Percentiles rank a stretch among this genome's conserved stretches.
Evolutionary conservation across 495 filamentous ascomycete genomes (phyloP).

Genomic region (Penicillium mononematosum): DNA sequence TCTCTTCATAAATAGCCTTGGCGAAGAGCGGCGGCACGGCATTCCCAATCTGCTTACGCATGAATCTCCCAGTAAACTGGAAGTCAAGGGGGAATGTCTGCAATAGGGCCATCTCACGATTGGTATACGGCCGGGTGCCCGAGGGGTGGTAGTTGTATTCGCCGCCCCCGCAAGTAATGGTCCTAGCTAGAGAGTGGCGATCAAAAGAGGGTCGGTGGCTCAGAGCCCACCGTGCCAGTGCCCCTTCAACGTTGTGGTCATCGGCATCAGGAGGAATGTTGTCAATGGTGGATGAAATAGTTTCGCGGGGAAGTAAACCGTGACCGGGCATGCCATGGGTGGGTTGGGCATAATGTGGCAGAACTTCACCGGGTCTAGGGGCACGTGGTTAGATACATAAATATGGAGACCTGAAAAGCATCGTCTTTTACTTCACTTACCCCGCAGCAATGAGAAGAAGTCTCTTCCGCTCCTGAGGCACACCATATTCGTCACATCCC

Average conservation of each 20-base stretch:
- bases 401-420: neutral
- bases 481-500: conserved; percentile 57
- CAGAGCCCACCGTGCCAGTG: conserved; percentile 19
- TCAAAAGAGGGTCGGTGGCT: conserved; percentile 34
- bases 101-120: conserved; percentile 71
- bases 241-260: conserved; percentile 47
- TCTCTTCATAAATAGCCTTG: conserved; percentile 55
- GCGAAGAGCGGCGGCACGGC: conserved; percentile 73
- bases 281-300: conserved; percentile 48
- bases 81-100: conserved; percentile 72
- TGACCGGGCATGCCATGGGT: conserved; percentile 54
- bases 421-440: conserved; percentile 42
- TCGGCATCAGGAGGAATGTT: conserved; percentile 40
- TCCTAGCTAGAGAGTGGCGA: conserved; percentile 50
- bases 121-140: conserved; percentile 64
- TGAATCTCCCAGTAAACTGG: conserved; percentile 47
- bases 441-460: conserved; percentile 78
- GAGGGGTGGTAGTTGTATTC: conserved; percentile 66
- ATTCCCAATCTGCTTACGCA: conserved; percentile 81
- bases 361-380: conserved; percentile 66
- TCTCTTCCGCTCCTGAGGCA: conserved; percentile 59
- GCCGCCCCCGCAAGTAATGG: conserved; percentile 70
- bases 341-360: conserved; percentile 65
- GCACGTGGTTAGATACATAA: conserved; percentile 21
- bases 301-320: conserved; percentile 34